A percentile compares a stretch with the other conserved stretches of the same genome.
Conservation (phyloP, 345 rosid genomes). For the Carallia pectinifolia region DNA sequence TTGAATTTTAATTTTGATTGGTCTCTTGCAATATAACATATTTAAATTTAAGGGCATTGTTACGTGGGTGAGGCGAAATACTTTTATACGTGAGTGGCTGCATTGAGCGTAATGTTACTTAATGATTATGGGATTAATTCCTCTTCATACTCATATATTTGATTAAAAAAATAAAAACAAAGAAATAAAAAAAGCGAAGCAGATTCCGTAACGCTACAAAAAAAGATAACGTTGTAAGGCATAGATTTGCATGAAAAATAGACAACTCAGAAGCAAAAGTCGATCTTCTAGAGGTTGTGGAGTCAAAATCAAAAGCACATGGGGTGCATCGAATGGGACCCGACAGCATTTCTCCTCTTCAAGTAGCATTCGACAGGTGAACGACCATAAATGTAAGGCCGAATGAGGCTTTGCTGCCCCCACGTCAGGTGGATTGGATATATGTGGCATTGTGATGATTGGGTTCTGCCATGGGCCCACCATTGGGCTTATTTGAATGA, state of each 20-base stretch:
- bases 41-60: too few relatives aligned
- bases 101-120: too few relatives aligned
- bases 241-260: neutral
- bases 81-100: too few relatives aligned
- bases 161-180: neutral
- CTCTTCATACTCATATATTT: too few relatives aligned
- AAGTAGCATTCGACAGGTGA: slow-evolving; percentile 8
- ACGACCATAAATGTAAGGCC: neutral
- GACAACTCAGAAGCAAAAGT: neutral
- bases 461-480: slow-evolving; percentile 36
- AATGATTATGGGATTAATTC: too few relatives aligned
- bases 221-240: neutral
- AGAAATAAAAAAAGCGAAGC: too few relatives aligned
- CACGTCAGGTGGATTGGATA: slow-evolving; percentile 26
- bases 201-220: neutral
- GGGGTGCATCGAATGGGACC: slow-evolving; percentile 24
- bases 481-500: neutral
- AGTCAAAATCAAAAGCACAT: slow-evolving; percentile 42
- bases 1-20: too few relatives aligned
- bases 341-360: neutral
- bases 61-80: too few relatives aligned
- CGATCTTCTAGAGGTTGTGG: neutral
- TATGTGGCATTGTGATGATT: slow-evolving; percentile 10
- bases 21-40: too few relatives aligned
- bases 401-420: slow-evolving; percentile 27